Conservation (phyloP, 1,139 yeast species). For the Sugiyamaella japonica region DNA sequence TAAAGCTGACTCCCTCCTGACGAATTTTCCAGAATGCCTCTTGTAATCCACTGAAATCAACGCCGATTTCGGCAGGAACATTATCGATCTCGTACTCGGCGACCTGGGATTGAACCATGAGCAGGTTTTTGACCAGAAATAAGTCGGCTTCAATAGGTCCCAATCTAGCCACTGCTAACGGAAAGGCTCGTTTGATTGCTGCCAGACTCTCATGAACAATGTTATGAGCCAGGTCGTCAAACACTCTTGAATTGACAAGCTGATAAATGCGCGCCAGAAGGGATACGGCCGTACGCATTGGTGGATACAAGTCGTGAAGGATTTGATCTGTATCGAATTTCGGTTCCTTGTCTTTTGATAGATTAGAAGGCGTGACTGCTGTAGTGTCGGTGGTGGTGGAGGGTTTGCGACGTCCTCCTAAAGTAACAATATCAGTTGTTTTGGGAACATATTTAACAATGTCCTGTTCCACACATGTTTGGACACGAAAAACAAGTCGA, state of each 20-base stretch:
- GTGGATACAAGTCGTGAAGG: constrained; percentile 64
- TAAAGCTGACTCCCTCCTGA: constrained; percentile 33
- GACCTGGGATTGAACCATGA: constrained; percentile 68
- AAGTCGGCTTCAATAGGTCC: constrained; percentile 60
- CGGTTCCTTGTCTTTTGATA: constrained; percentile 7
- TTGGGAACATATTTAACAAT: constrained; percentile 67
- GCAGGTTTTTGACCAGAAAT: constrained; percentile 68
- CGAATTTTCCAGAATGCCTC: constrained; percentile 55
- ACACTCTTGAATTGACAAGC: constrained; percentile 66
- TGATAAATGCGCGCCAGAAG: constrained; percentile 78
- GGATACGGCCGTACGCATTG: constrained; percentile 68
- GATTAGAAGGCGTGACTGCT: neutral
- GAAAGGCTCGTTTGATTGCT: constrained; percentile 57
- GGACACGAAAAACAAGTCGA: constrained; percentile 75
- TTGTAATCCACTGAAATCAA: constrained; percentile 71
- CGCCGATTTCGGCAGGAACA: constrained; percentile 64
- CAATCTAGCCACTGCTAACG: constrained; percentile 43
- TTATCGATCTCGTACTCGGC: constrained; percentile 79
- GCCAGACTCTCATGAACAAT: constrained; percentile 76
- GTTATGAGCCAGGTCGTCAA: constrained; percentile 87
- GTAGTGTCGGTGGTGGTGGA: neutral
- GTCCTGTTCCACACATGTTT: constrained; percentile 66
- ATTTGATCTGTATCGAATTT: constrained; percentile 37
- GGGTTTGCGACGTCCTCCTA: constrained; percentile 46
- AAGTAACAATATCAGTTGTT: constrained; percentile 58